phyloP scores from a whole-genome alignment of 345 rosid genomes.

The Toxicodendron radicans region DNA sequence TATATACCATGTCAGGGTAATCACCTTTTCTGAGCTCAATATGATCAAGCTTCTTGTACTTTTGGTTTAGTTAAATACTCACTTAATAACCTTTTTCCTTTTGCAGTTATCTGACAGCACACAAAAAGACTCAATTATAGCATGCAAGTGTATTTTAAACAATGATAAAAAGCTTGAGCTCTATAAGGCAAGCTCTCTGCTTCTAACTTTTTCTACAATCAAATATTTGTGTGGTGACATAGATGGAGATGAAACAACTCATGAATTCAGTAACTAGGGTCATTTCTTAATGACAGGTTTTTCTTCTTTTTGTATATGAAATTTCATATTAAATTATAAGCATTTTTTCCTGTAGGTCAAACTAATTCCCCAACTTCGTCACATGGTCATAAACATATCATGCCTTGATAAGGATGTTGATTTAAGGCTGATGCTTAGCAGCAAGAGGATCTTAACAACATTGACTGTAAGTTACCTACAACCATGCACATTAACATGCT shows the following conservation, averaged over 20 bases:
- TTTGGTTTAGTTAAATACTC: background rate
- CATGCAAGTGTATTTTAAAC: slow-evolving; percentile 54
- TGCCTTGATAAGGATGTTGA: slow-evolving; percentile 64
- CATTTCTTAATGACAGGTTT: too few relatives aligned
- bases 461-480: slow-evolving; percentile 40
- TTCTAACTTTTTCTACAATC: background rate
- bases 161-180: slow-evolving; percentile 49
- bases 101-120: slow-evolving; percentile 44
- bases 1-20: slow-evolving; percentile 55
- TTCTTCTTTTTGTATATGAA: background rate
- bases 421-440: too few relatives aligned
- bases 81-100: slow-evolving; percentile 3
- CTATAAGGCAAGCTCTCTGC: too few relatives aligned
- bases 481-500: background rate
- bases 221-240: background rate
- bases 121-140: slow-evolving; percentile 31
- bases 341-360: slow-evolving; percentile 43
- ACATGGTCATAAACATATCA: slow-evolving; percentile 55
- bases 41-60: background rate
- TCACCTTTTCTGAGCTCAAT: background rate
- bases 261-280: background rate
- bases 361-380: slow-evolving; percentile 37
- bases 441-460: slow-evolving; percentile 42
- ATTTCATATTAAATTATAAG: too few relatives aligned
- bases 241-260: background rate